Conservation (phyloP, 2,329 filamentous ascomycete genomes). For the Sclerotinia minor region DNA sequence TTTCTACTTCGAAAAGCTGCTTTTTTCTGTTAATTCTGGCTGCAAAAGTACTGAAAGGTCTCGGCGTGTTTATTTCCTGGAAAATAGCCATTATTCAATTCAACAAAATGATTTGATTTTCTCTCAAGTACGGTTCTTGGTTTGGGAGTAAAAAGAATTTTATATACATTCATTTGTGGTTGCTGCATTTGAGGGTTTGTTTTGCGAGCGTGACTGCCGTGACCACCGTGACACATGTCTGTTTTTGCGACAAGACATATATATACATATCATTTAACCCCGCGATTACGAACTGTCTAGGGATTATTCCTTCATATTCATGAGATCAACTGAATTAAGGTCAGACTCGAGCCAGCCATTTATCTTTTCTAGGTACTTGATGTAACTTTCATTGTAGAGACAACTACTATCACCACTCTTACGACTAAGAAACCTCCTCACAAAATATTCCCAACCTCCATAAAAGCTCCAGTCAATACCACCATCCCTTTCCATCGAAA, state of each 20-base stretch:
- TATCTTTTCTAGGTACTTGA: no score
- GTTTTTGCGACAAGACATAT: neutral
- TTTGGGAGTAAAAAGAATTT: neutral
- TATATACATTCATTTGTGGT: neutral
- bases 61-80: neutral
- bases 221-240: no score
- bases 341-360: no score
- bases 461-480: slow-evolving; percentile 32
- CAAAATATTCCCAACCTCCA: slow-evolving; percentile 30
- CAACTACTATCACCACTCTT: slow-evolving; percentile 16
- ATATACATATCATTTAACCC: neutral
- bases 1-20: neutral
- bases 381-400: no score
- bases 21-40: neutral
- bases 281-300: no score
- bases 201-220: neutral
- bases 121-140: neutral
- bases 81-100: neutral
- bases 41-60: neutral
- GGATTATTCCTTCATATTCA: no score
- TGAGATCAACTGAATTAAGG: no score
- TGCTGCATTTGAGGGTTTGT: neutral
- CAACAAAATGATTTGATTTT: no score
- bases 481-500: slow-evolving; percentile 26
- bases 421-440: slow-evolving; percentile 26